Evolutionary conservation across 345 rosid species (phyloP), one percentile per base, ranked within the genome.

Genomic region (Eucalyptus viminalis): DNA sequence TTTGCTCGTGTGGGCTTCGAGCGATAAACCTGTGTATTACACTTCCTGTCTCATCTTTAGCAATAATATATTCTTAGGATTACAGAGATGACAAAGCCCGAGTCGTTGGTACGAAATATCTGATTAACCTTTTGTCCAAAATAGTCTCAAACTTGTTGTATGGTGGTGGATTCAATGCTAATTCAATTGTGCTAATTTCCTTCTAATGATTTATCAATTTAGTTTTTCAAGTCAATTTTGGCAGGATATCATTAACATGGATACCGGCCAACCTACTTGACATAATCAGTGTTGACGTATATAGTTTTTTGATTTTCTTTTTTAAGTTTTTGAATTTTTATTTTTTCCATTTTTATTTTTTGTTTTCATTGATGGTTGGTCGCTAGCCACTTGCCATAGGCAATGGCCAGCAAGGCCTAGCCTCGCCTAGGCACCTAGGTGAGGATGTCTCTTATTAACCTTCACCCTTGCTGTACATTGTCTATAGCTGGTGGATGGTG

Each of bases 311-410:
- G 6, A 40, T 16, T 8, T 58, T 50, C 14, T 50, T 15, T 15
- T 22, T 21, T 1, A 56, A 24, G 17, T 14, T 50, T 7, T 25
- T 60, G 5, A 27, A 27, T 22, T 22, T 24, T 9, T 1, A 1
- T 1, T 4, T 56, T 19, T 50, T 50, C 2, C 1, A 0, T 8
- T 27, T 62, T 27, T 25, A 5, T 4, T 60, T 25, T 27, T 27
- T 27, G 0, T 60, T 60, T 60, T 60, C 34, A 27, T 15, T 1
- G 2, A 12, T 5, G 9, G 15, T 27, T 2, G 4, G 8, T 60
- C 0, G 4, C 8, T 0, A 14, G 4, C 69, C 69, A 62, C 31
- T 27, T 2, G 69, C 69, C 17, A 62, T 29, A 62, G 15, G 69
- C 15, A 13, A 62, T 62, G 8, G 34, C 34, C 34, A 27, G 8